These are phyloP conservation scores for Peltaster fructicola DNA, from an alignment of 2,329 filamentous ascomycete genomes.

Conservation along the genomic window DNA sequence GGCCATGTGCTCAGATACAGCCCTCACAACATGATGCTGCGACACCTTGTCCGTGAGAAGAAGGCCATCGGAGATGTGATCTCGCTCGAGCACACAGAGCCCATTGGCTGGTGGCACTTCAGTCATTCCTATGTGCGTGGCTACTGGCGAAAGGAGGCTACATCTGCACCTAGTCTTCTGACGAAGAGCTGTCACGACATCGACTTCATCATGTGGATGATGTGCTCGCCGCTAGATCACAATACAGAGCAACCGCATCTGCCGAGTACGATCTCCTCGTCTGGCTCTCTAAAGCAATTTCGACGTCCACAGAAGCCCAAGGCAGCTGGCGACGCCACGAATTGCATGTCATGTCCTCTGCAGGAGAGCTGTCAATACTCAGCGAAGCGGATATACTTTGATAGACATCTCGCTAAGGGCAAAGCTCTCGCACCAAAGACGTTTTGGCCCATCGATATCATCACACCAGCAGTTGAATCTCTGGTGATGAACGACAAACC, in stretches of 20 bases:
- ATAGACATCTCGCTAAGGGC: constrained; percentile 46
- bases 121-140: constrained; percentile 78
- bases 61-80: constrained; percentile 66
- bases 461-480: constrained; percentile 85
- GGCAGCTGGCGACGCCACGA: constrained; percentile 59
- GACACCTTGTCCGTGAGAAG: constrained; percentile 59
- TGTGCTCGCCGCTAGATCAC: constrained; percentile 46
- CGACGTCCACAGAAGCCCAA: constrained; percentile 56
- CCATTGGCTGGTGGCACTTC: constrained; percentile 94
- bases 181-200: constrained; percentile 97
- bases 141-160: constrained; percentile 76
- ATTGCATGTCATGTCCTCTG: constrained; percentile 65
- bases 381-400: constrained; percentile 65
- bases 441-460: constrained; percentile 85
- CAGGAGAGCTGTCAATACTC: constrained; percentile 69
- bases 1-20: constrained; percentile 89
- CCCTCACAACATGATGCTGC: constrained; percentile 74
- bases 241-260: constrained; percentile 41
- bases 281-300: constrained; percentile 64
- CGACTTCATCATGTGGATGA: constrained; percentile 78
- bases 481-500: constrained; percentile 32
- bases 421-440: too few relatives aligned
- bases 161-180: constrained; percentile 61
- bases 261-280: constrained; percentile 57
- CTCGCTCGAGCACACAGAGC: constrained; percentile 80